Percentiles rank a stretch among this genome's conserved stretches.
Conservation (phyloP, 108 stramenopile genomes). For the Pseudonitzschia multiseries region DNA sequence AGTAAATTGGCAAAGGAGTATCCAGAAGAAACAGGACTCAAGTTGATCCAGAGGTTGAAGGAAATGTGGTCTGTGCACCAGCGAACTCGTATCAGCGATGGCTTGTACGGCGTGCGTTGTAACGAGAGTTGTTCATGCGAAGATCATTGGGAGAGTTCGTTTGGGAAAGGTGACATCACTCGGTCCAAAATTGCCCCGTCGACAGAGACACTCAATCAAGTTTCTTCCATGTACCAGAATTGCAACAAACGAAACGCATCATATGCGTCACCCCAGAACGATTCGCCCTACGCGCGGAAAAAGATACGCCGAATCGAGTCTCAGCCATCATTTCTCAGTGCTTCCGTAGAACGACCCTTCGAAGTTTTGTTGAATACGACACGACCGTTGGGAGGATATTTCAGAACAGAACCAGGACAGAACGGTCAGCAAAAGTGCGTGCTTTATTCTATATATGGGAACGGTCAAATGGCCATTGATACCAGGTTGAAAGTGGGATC, state of each 20-base stretch:
- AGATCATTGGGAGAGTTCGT: constrained; percentile 25
- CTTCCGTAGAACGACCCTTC: not conserved
- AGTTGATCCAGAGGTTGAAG: constrained; percentile 12
- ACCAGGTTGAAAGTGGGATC: constrained; percentile 3
- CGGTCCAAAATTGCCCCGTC: not conserved
- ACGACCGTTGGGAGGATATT: constrained; percentile 16
- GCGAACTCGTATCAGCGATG: constrained; percentile 2
- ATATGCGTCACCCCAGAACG: not conserved
- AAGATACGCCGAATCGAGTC: not conserved
- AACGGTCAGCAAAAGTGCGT: not conserved
- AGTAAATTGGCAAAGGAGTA: constrained; percentile 18
- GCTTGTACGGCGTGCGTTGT: constrained; percentile 23
- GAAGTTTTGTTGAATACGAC: constrained; percentile 15
- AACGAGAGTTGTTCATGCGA: constrained; percentile 19
- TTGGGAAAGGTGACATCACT: constrained; percentile 11
- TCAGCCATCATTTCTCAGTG: not conserved
- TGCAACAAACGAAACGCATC: not conserved
- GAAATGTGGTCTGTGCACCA: constrained; percentile 27
- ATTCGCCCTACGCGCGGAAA: not conserved
- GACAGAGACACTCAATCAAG: not conserved
- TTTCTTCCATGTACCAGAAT: not conserved
- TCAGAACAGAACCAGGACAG: not conserved
- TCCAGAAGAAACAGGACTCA: constrained; percentile 11
- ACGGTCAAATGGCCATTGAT: not conserved
- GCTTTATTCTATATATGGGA: not conserved